Percentiles rank a stretch among this genome's conserved stretches.
phyloP scores from a whole-genome alignment of 345 rosid species.

The Syzygium jambos region DNA sequence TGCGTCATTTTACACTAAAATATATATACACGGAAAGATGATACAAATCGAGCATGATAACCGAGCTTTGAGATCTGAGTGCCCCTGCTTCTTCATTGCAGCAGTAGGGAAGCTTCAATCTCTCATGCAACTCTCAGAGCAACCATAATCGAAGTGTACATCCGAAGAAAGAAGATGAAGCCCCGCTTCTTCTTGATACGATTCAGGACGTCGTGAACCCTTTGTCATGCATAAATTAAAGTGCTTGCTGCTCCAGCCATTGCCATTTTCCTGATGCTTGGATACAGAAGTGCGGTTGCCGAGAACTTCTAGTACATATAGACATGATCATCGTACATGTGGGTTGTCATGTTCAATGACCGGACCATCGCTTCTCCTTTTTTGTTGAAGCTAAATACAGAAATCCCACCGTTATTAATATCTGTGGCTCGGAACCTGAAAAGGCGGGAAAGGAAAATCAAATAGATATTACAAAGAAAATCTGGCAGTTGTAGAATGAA shows the following conservation, averaged over 20 bases:
- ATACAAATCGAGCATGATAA: background rate
- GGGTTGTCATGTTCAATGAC: conserved; percentile 51
- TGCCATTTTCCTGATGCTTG: background rate
- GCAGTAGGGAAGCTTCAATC: background rate
- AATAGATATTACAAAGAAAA: background rate
- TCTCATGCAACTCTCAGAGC: background rate
- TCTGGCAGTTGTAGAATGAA: background rate
- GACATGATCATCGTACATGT: conserved; percentile 39
- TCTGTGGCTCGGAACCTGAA: conserved; percentile 52
- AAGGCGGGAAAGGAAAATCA: background rate
- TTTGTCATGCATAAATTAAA: background rate
- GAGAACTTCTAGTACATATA: conserved; percentile 22
- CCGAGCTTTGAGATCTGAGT: background rate
- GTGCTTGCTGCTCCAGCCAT: background rate
- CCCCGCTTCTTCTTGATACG: background rate
- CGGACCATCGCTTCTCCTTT: conserved; percentile 64
- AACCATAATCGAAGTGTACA: background rate
- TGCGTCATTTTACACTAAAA: background rate
- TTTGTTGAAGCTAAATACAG: conserved; percentile 33
- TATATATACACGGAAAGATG: background rate
- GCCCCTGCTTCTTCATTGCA: background rate
- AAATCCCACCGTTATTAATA: conserved; percentile 52
- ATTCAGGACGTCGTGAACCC: background rate
- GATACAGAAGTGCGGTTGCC: background rate
- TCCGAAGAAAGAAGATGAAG: background rate